Evolutionary conservation across 192 early-diverging fungal species (phyloP).

Genomic region (Kappamyces sp.): DNA sequence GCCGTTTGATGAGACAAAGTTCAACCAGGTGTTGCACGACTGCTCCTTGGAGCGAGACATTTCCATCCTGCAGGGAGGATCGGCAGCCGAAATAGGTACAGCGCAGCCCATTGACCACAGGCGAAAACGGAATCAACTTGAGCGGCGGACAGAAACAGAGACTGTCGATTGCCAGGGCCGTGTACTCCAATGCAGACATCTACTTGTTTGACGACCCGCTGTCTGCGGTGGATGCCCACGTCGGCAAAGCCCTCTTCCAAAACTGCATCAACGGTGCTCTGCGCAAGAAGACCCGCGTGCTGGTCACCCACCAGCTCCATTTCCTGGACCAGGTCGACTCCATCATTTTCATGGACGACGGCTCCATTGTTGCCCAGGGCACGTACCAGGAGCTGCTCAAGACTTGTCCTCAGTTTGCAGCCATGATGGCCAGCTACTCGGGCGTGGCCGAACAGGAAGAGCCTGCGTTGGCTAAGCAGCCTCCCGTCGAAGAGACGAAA

Average conservation of each 20-base stretch:
- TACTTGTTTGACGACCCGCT: conserved; percentile 76
- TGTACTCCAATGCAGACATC: conserved; percentile 54
- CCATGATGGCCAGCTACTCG: neutral
- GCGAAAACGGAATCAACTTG: conserved; percentile 45
- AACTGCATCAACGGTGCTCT: conserved; percentile 53
- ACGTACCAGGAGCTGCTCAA: conserved; percentile 45
- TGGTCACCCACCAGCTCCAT: conserved; percentile 22
- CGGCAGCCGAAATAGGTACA: conserved; percentile 41
- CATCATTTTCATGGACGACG: conserved; percentile 15
- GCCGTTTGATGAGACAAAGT: conserved; percentile 58
- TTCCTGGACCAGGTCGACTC: conserved; percentile 15
- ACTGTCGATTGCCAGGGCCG: conserved; percentile 73
- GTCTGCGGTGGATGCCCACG: conserved; percentile 67
- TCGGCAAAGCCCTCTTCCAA: conserved; percentile 21
- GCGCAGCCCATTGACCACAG: conserved; percentile 36
- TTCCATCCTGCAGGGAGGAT: conserved; percentile 36
- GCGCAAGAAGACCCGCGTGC: conserved; percentile 21
- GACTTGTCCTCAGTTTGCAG: neutral
- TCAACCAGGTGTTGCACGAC: conserved; percentile 64
- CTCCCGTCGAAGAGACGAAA: no score
- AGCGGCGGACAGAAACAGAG: conserved; percentile 82
- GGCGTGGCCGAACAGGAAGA: no score
- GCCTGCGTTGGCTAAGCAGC: no score
- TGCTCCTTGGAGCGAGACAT: conserved; percentile 74
- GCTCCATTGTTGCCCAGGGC: conserved; percentile 17